phyloP scores from a whole-genome alignment of 2,329 filamentous ascomycete species.

The Clathrospora elynae region DNA sequence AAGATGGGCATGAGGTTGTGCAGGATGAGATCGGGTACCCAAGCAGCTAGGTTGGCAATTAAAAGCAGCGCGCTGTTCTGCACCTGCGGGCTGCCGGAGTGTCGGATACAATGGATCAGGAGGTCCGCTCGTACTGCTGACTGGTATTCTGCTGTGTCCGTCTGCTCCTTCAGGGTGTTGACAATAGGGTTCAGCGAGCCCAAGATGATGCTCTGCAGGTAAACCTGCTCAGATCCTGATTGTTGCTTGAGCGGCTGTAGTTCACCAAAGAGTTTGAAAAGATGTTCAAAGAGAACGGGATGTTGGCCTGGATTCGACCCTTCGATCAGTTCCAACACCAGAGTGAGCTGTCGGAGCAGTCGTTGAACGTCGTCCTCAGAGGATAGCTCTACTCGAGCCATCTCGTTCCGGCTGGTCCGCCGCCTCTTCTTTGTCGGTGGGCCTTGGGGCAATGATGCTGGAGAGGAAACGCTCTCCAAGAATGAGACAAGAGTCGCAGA shows the following conservation, averaged over 20 bases:
- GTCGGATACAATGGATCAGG: conserved; percentile 91
- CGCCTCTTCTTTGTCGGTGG: conserved; percentile 78
- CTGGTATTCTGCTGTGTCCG: conserved; percentile 69
- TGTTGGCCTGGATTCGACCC: conserved; percentile 75
- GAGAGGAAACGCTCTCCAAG: conserved; percentile 73
- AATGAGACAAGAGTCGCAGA: conserved; percentile 74
- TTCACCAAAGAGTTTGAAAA: conserved; percentile 86
- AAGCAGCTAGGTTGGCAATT: conserved; percentile 82
- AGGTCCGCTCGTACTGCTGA: conserved; percentile 85
- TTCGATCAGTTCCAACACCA: conserved; percentile 88
- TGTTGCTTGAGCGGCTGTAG: conserved; percentile 83
- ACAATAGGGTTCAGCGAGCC: conserved; percentile 84
- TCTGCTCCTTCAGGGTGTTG: conserved; percentile 67
- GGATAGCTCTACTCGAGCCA: conserved; percentile 64
- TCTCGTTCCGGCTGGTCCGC: conserved; percentile 74
- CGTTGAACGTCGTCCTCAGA: conserved; percentile 69
- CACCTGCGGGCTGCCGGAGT: conserved; percentile 87
- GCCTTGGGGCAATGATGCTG: conserved; percentile 72
- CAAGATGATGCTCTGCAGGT: conserved; percentile 84
- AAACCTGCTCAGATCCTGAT: conserved; percentile 84
- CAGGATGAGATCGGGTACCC: conserved; percentile 86
- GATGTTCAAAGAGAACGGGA: conserved; percentile 73
- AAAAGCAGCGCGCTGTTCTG: conserved; percentile 90
- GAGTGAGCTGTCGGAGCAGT: conserved; percentile 76
- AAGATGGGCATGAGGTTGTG: conserved; percentile 99